Evolutionary conservation across 2,329 filamentous ascomycete genomes (phyloP).

Genomic region (Fusarium sp.): DNA sequence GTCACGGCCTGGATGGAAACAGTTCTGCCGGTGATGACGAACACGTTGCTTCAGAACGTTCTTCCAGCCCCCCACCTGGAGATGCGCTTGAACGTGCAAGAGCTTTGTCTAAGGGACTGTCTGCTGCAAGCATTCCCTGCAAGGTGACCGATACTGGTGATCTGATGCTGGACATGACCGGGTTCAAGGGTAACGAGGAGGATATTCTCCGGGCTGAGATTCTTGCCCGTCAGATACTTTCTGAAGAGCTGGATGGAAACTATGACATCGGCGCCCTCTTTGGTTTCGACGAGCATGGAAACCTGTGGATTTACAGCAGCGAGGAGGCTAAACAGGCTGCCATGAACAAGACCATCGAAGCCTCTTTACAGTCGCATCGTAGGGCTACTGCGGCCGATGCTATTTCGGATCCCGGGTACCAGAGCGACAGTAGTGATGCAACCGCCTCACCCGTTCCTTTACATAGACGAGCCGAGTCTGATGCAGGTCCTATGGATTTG

Average conservation of each 20-base stretch:
- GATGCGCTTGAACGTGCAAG: conserved; percentile 88
- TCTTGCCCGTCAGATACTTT: conserved; percentile 91
- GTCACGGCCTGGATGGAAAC: conserved; percentile 53
- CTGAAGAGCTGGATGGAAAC: conserved; percentile 92
- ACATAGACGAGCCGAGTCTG: conserved; percentile 77
- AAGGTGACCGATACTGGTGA: conserved; percentile 94
- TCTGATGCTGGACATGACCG: conserved; percentile 97
- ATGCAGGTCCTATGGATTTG: conserved; percentile 66
- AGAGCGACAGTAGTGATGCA: conserved; percentile 84
- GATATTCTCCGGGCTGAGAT: conserved; percentile 92
- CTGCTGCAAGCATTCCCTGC: conserved; percentile 90
- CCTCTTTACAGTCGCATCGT: conserved; percentile 60
- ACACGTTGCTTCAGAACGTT: conserved; percentile 65
- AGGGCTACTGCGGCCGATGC: conserved; percentile 78
- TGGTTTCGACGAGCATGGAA: conserved; percentile 93
- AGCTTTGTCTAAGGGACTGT: conserved; percentile 87
- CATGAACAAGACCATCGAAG: conserved; percentile 72
- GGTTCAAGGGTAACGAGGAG: conserved; percentile 94
- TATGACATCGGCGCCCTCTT: conserved; percentile 97
- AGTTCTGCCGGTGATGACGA: conserved; percentile 57
- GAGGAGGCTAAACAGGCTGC: conserved; percentile 95
- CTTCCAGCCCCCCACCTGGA: conserved; percentile 81
- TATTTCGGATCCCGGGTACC: conserved; percentile 92
- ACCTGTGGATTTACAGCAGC: conserved; percentile 99
- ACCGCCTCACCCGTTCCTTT: conserved; percentile 62